These are phyloP conservation scores for Pinus taeda DNA, from an alignment of 75 land plant genomes.

Conservation along the genomic window DNA sequence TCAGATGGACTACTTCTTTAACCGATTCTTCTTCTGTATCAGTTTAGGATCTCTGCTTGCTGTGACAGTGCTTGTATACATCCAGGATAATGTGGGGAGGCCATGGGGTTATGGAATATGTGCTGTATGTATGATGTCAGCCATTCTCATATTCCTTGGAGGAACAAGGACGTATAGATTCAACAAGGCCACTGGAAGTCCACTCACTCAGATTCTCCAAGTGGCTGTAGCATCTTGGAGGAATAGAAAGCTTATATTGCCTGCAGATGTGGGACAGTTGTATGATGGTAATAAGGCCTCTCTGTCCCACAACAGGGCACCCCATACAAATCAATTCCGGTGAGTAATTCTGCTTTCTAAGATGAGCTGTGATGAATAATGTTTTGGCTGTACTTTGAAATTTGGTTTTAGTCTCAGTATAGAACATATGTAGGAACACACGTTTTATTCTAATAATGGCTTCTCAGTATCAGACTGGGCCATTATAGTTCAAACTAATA, in stretches of 20 bases:
- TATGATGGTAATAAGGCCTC: conserved; percentile 24
- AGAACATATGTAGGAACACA: too few species aligned
- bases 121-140: conserved; percentile 47
- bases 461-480: too few species aligned
- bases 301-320: conserved; percentile 31
- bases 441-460: too few species aligned
- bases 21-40: conserved; percentile 92
- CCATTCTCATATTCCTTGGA: conserved; percentile 51
- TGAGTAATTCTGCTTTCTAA: conserved; percentile 17
- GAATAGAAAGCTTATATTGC: conserved; percentile 46
- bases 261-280: conserved; percentile 37
- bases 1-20: conserved; percentile 81
- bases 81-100: conserved; percentile 79
- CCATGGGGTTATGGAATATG: conserved; percentile 84
- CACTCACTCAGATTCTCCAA: conserved; percentile 73
- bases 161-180: conserved; percentile 70
- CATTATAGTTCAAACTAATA: too few species aligned
- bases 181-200: conserved; percentile 66
- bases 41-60: conserved; percentile 80
- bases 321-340: conserved; percentile 76
- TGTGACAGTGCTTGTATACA: conserved; percentile 84
- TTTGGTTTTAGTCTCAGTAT: too few species aligned
- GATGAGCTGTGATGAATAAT: background rate
- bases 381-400: too few species aligned
- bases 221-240: conserved; percentile 75